Conservation (phyloP, 768 basidiomycete species). For the Pholiota conissans region DNA sequence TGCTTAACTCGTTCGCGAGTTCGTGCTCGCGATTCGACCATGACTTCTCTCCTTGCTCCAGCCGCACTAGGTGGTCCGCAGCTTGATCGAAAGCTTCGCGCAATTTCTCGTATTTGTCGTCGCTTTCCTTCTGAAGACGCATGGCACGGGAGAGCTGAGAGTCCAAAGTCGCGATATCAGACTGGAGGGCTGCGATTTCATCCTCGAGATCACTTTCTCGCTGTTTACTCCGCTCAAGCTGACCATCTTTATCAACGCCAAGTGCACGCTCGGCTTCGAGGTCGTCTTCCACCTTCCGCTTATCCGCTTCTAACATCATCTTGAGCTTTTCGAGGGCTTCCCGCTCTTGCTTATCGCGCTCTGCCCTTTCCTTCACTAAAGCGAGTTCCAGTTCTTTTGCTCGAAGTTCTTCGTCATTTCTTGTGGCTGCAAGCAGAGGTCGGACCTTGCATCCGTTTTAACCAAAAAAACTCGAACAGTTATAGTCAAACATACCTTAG, state of each 20-base stretch:
- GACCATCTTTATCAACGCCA: constrained; percentile 77
- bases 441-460: constrained; percentile 59
- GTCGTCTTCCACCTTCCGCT: constrained; percentile 76
- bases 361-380: constrained; percentile 80
- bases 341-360: constrained; percentile 81
- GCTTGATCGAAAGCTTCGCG: constrained; percentile 79
- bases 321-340: constrained; percentile 78
- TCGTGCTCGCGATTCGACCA: constrained; percentile 68
- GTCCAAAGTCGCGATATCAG: constrained; percentile 82
- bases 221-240: constrained; percentile 81
- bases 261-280: constrained; percentile 82
- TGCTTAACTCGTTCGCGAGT: constrained; percentile 54
- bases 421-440: constrained; percentile 88
- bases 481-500: constrained; percentile 57
- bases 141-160: constrained; percentile 83
- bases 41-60: constrained; percentile 75
- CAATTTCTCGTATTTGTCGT: constrained; percentile 74
- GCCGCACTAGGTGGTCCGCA: constrained; percentile 78
- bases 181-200: constrained; percentile 75
- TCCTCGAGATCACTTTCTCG: constrained; percentile 87
- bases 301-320: constrained; percentile 82
- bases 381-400: constrained; percentile 84
- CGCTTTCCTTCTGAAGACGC: constrained; percentile 73
- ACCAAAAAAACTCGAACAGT: background rate
- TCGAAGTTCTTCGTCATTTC: constrained; percentile 89